Evolutionary conservation across 1,284 basidiomycete genomes (phyloP).

Genomic region (Heterobasidion annosum): DNA sequence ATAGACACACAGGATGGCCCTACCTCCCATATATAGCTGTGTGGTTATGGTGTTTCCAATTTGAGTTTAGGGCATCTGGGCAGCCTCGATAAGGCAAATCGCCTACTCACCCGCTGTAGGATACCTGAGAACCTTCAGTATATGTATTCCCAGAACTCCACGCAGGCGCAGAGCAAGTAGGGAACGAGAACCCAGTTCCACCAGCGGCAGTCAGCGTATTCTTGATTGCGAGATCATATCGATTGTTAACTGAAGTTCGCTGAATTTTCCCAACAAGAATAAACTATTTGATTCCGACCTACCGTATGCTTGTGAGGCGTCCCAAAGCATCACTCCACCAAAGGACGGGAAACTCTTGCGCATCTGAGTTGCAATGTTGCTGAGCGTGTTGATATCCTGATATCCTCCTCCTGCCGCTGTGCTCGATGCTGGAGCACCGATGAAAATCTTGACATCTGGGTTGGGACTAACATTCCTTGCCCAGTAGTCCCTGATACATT

Average conservation of each 20-base stretch:
- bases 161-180: slow-evolving; percentile 46
- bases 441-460: slow-evolving; percentile 50
- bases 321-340: slow-evolving; percentile 69
- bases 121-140: slow-evolving; percentile 40
- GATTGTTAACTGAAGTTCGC: slow-evolving; percentile 41
- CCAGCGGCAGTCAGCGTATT: slow-evolving; percentile 49
- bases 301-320: slow-evolving; percentile 62
- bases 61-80: background rate
- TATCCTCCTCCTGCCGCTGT: slow-evolving; percentile 53
- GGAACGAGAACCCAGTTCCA: slow-evolving; percentile 58
- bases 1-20: slow-evolving; percentile 9
- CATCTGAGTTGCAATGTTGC: slow-evolving; percentile 42
- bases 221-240: slow-evolving; percentile 56
- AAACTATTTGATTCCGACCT: slow-evolving; percentile 10
- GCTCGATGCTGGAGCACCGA: slow-evolving; percentile 50
- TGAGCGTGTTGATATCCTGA: slow-evolving; percentile 35
- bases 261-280: background rate
- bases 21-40: slow-evolving; percentile 60
- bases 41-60: background rate
- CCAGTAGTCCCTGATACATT: slow-evolving; percentile 44
- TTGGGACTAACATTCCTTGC: slow-evolving; percentile 46
- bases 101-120: slow-evolving; percentile 40
- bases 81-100: background rate
- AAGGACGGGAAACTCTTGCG: slow-evolving; percentile 59
- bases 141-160: slow-evolving; percentile 44